Percentiles rank a stretch among this genome's conserved stretches.
These are phyloP conservation scores for Talaromyces sp. DNA, from an alignment of 2,329 filamentous ascomycete species.

Conservation along the genomic window DNA sequence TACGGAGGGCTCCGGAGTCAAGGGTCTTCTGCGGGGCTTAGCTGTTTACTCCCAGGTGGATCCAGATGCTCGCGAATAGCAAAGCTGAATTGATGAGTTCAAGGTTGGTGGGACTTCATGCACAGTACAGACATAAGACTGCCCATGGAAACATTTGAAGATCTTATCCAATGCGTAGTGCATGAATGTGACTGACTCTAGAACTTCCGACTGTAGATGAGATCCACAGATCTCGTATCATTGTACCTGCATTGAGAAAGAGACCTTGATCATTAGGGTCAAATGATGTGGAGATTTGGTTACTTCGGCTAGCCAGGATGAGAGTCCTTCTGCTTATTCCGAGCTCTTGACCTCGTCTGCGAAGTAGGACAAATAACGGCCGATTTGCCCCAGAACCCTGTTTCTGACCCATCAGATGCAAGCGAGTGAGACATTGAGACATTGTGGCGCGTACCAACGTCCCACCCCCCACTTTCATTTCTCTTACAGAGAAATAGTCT, in stretches of 20 bases:
- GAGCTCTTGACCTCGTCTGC: not conserved
- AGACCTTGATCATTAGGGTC: not conserved
- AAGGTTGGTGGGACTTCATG: not conserved
- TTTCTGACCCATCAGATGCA: not conserved
- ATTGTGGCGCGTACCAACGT: not conserved
- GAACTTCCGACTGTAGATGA: not conserved
- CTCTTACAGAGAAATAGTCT: no score
- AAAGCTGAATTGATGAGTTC: not conserved
- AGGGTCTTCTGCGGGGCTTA: not conserved
- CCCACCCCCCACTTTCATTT: not conserved
- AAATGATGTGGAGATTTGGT: not conserved
- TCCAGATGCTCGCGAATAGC: not conserved
- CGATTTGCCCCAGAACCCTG: not conserved
- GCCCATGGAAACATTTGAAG: no score
- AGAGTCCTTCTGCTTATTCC: not conserved
- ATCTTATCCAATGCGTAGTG: not conserved
- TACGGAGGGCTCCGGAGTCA: not conserved
- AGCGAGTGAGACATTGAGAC: conserved; percentile 1
- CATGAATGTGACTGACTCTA: not conserved
- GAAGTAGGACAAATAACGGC: not conserved
- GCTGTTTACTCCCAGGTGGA: not conserved
- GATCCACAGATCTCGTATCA: not conserved
- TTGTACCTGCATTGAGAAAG: conserved; percentile 1
- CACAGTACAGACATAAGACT: no score
- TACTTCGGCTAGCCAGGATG: not conserved